Base-by-base conservation (phyloP, 177 flowering plant species). In the Vitis hybrid region DNA sequence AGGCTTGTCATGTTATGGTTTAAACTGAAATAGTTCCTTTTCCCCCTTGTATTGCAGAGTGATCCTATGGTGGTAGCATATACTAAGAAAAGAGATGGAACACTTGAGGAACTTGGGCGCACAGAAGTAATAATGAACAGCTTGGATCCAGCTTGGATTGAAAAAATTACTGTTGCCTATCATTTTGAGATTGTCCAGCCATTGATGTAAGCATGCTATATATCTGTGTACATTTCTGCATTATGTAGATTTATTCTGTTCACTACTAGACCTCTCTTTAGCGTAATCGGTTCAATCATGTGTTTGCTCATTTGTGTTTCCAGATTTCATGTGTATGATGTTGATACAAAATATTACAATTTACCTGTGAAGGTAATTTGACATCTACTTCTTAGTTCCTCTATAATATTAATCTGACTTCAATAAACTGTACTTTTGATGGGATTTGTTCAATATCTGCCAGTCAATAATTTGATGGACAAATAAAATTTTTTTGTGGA, bases 161-260 rank as follows among this genome's bases (percentile, higher is more conserved):
- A 70, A 58, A 92, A 92, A 79, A 71, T 87, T 61, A 51, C 77
- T 13, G 66, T 88, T 62, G 72, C 83, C n/a, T 89, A 83, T 75
- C 95, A 89, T 15, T 92, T 90, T 79, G 97, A 92, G 86, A 84
- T 79, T 20, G 83, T 89, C 41, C 95, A 92, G 72, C 78, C 81
- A 17, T 70, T 92, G 68, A 78, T 90, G 97, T 92, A 83, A 79
- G 86, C 35, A 65, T 11, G 57, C 61, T 12, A 13, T 66, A 10
- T 56, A 1, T 54, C 48, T 2, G 17, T 1, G 50, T 55, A 3
- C 9, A 17, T 59, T 63, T 0, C 21, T 46, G 69, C 10, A 11
- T 55, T 59, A n/a, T 64, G 60, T 46, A 32, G 15, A 30, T 60
- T 27, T 50, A 21, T 58, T 24, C 32, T 17, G 15, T 30, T 11